Percentiles rank a stretch among this genome's conserved stretches.
Conservation (phyloP, 306 rosid species). For the Quillaja saponaria region DNA sequence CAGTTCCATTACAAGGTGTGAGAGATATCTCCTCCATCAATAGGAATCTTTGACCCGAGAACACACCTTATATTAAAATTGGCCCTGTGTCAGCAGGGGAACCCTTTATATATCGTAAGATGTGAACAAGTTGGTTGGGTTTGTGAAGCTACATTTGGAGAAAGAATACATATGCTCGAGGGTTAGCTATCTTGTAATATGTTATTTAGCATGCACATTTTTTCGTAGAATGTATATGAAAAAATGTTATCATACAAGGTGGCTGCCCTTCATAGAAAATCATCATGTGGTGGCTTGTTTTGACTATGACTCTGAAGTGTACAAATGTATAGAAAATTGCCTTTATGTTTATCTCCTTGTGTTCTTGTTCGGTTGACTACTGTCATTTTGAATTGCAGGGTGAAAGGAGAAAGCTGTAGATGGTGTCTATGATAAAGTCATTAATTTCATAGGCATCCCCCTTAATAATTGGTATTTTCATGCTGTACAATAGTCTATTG, state of each 20-base stretch:
- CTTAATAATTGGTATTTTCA: too few relatives aligned
- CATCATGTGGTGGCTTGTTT: neutral
- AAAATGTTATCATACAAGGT: conserved; percentile 18
- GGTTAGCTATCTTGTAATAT: conserved; percentile 24
- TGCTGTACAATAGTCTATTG: too few relatives aligned
- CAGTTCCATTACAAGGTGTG: conserved; percentile 60
- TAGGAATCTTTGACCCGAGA: conserved; percentile 47
- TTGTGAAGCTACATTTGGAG: conserved; percentile 18
- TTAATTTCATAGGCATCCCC: too few relatives aligned
- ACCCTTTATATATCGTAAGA: too few relatives aligned
- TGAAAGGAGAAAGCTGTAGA: too few relatives aligned
- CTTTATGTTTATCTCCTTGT: conserved; percentile 26
- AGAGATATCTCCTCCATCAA: conserved; percentile 59
- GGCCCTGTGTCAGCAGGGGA: neutral
- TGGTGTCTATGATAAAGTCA: too few relatives aligned
- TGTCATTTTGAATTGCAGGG: too few relatives aligned
- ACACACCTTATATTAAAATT: conserved; percentile 12
- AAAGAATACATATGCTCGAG: neutral
- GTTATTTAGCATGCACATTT: conserved; percentile 26
- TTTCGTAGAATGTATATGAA: conserved; percentile 33
- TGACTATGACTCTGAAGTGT: conserved; percentile 30
- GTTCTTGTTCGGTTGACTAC: too few relatives aligned
- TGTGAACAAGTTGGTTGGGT: conserved; percentile 15
- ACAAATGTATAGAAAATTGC: conserved; percentile 41
- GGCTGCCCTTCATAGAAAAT: conserved; percentile 1